These are phyloP conservation scores for Beauveria brongniartii DNA, from an alignment of 2,329 filamentous ascomycete species.

Conservation along the genomic window DNA sequence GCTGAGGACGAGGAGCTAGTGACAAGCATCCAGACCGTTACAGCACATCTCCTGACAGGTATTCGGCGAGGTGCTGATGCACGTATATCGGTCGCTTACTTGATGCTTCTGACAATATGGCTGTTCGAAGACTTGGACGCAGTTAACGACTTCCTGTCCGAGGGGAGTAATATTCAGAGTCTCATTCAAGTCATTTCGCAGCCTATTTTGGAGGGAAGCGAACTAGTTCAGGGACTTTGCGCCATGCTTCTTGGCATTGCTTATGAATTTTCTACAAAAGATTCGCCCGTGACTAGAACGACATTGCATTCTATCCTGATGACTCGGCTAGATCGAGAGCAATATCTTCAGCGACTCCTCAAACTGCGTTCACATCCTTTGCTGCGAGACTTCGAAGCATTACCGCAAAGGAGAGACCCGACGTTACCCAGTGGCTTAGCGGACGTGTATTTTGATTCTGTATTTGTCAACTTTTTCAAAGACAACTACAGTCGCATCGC, in stretches of 20 bases:
- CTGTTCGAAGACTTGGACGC: conserved; percentile 86
- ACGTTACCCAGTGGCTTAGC: conserved; percentile 47
- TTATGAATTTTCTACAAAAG: conserved; percentile 96
- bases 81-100: conserved; percentile 71
- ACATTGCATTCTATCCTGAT: conserved; percentile 73
- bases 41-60: conserved; percentile 75
- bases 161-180: conserved; percentile 86
- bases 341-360: conserved; percentile 74
- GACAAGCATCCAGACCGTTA: conserved; percentile 82
- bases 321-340: conserved; percentile 72
- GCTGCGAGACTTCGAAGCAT: conserved; percentile 83
- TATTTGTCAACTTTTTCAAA: conserved; percentile 90
- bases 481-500: conserved; percentile 86
- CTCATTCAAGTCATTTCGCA: conserved; percentile 66
- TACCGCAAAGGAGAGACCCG: conserved; percentile 58
- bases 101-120: conserved; percentile 85
- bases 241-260: conserved; percentile 78
- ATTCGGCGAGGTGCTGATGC: conserved; percentile 71
- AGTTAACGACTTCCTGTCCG: conserved; percentile 85
- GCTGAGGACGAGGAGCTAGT: conserved; percentile 89
- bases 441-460: conserved; percentile 76
- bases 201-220: conserved; percentile 48
- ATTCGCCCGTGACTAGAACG: conserved; percentile 78
- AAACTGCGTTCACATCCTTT: conserved; percentile 69
- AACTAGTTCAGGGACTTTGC: conserved; percentile 72